Base-by-base conservation (phyloP, 2,329 filamentous ascomycete genomes). In the Coniosporium tulheliwenetii region DNA sequence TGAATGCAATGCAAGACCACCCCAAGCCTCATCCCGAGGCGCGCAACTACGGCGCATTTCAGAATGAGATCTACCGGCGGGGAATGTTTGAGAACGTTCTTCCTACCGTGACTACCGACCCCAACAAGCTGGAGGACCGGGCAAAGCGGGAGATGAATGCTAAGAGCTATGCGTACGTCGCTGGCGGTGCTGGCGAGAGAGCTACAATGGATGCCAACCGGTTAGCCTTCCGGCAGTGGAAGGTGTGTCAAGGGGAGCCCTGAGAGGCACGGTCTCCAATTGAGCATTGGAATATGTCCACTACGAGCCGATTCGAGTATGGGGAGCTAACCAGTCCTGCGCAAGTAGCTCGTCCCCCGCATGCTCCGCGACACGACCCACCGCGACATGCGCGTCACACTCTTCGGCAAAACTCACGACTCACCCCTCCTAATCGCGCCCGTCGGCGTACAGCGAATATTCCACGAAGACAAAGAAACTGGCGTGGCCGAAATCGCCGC, bases 391-490 rank as follows among this genome's bases (percentile, higher is more conserved):
- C 59, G 57, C 5, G 39, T 43, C 32, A 41, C 12, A 7, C 38
- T 50, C 30, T 63, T 63, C 33, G 67, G 66, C 1, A 55, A 59
- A 30, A 56, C 57, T 37, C 64, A 70, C 38, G 56, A 62, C 2
- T 64, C 59, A 12, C 77, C 77, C 0, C 47, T 81, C 1, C 52
- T 82, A 2, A 70, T 80, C 51, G 79, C 79, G 1, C 81, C 81
- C 0, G 66, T 85, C 1, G 81, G 81, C 0, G 77, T 83, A 0
- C 79, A 85, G 49, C 63, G 64, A 2, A 75, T 82, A 30, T 77
- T 81, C 52, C 79, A 86, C 48, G 53, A 62, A 0, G 75, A 82
- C 47, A 73, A 67, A 10, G 81, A 86, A 50, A 64, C 69, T 1
- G 79, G 76, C 0, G 69, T 76, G 0, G 77, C 80, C 0, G 59